Conservation (phyloP, 179 eudicot species). For the Beta macrorhiza region DNA sequence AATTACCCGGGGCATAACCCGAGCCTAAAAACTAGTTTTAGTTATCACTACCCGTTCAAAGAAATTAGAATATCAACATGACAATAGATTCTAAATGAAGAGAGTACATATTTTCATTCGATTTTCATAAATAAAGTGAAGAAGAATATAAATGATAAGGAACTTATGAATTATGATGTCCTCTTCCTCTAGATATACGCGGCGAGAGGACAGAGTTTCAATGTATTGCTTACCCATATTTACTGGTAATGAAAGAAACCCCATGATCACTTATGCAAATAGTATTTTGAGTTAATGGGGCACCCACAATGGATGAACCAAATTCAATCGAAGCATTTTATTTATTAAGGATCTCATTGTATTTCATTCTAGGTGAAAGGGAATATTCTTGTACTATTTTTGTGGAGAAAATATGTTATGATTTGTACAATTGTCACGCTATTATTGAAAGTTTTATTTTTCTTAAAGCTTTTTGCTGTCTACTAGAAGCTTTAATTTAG, state of each 20-base stretch:
- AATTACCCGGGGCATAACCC: no score
- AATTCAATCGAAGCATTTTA: not conserved
- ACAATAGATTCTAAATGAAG: no score
- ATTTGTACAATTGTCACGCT: not conserved
- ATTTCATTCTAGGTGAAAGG: not conserved
- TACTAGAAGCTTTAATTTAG: not conserved
- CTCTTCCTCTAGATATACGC: not conserved
- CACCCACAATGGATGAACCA: constrained; percentile 23
- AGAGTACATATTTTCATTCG: no score
- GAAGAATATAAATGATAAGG: not conserved
- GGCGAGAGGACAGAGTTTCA: constrained; percentile 17
- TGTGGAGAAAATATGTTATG: not conserved
- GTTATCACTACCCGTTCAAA: no score
- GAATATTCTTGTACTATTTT: constrained; percentile 12
- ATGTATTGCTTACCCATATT: not conserved
- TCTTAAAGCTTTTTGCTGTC: no score
- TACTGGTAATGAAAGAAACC: not conserved
- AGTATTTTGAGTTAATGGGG: constrained; percentile 7
- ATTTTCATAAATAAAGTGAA: not conserved
- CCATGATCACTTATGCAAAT: constrained; percentile 4
- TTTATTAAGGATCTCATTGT: constrained; percentile 1
- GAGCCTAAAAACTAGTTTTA: no score
- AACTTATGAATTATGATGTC: not conserved
- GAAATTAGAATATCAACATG: no score
- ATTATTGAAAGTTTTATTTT: not conserved